These are phyloP conservation scores for Paraglomus brasilianum DNA, from an alignment of 192 early-diverging fungal genomes.

Conservation along the genomic window DNA sequence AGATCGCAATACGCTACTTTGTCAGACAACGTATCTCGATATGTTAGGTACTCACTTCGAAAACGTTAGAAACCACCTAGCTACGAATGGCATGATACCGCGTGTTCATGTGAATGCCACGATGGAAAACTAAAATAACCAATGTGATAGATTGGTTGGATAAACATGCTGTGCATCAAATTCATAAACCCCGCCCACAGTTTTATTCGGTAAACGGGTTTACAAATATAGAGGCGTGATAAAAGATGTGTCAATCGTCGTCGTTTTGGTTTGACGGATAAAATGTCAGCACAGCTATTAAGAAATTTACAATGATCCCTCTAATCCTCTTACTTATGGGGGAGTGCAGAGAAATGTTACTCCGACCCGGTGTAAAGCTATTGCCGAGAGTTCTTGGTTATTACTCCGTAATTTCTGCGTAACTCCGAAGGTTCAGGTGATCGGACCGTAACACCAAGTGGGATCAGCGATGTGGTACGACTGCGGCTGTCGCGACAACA, in stretches of 20 bases:
- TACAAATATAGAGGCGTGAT: constrained; percentile 5
- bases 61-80: no score
- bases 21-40: no score
- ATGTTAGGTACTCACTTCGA: no score
- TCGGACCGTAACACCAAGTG: not conserved
- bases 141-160: not conserved
- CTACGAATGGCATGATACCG: no score
- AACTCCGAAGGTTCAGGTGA: no score
- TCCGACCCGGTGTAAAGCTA: not conserved
- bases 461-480: no score
- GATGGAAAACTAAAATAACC: no score
- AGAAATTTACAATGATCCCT: not conserved
- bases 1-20: no score
- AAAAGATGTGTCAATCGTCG: constrained; percentile 1
- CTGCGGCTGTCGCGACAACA: no score
- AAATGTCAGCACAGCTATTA: not conserved
- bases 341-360: not conserved
- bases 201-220: constrained; percentile 14
- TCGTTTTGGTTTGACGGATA: constrained; percentile 14
- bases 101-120: no score
- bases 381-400: no score
- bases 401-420: no score
- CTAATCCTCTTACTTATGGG: not conserved
- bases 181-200: constrained; percentile 5
- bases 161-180: not conserved